Evolutionary conservation across 2,329 filamentous ascomycete genomes (phyloP), one percentile per base, ranked within the genome.

Genomic region (Fusarium hostae): DNA sequence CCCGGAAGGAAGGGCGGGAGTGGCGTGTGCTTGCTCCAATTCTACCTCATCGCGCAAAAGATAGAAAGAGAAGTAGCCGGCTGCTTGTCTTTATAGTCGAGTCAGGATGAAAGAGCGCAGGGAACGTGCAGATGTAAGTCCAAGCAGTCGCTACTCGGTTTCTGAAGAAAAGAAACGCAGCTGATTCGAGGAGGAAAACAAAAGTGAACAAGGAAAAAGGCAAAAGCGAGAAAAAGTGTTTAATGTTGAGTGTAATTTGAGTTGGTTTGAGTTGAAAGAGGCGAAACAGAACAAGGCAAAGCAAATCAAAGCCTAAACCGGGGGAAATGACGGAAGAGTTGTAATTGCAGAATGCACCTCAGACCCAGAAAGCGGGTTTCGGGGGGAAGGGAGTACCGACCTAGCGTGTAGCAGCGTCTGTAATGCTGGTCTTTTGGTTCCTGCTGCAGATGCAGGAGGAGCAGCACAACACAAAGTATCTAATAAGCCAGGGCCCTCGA

Each of bases 361-460:
- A 56, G 60, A 68, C 73, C 73, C 61, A 66, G 66, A 72, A 75
- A 63, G 68, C 73, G 71, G 73, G 69, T 69, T 74, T 63, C 45
- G 70, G 72, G 57, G 59, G 50, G 61, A n/a, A 44, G 55, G 63
- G 63, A 51, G 41, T 54, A 35, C 24, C 40, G 28, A 30, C n/a
- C 34, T 58, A 70, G 71, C 71, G 66, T 73, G 71, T 66, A 60
- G 55, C 71, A 68, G 59, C 55, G 61, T 58, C 55, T 68, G 52
- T 57, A 59, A 51, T 51, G 44, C 59, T 54, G 63, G 65, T 63
- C 67, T 65, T 6, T 34, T 39, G n/a, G 48, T 52, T 48, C 43
- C 22, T 34, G 39, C 28, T 45, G 30, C 52, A 56, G 39, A 30
- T 48, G 48, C 45, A 64, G 39, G 37, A 56, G 39, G 28, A 44